Evolutionary conservation across 495 filamentous ascomycete genomes (phyloP).

Genomic region (Cairneyella variabilis): DNA sequence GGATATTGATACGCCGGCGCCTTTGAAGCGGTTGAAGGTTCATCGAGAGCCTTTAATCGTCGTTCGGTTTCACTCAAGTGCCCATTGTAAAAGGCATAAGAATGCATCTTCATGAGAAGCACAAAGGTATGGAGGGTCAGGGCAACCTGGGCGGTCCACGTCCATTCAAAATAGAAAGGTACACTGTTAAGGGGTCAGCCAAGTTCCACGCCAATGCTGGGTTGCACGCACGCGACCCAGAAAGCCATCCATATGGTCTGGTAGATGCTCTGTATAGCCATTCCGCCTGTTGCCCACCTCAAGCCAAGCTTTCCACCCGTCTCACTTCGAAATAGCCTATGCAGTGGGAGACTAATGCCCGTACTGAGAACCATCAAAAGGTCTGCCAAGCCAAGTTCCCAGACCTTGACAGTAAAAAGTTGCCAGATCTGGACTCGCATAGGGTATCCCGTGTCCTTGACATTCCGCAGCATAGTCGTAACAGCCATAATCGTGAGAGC

Average conservation of each 20-base stretch:
- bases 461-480: slow-evolving; percentile 83
- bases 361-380: slow-evolving; percentile 78
- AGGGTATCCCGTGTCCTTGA: slow-evolving; percentile 89
- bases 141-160: slow-evolving; percentile 91
- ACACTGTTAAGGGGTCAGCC: slow-evolving; percentile 44
- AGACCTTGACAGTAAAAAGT: slow-evolving; percentile 80
- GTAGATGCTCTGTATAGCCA: slow-evolving; percentile 75
- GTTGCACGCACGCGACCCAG: slow-evolving; percentile 71
- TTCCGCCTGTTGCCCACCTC: slow-evolving; percentile 72
- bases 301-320: slow-evolving; percentile 48
- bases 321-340: slow-evolving; percentile 57
- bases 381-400: slow-evolving; percentile 82
- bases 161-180: slow-evolving; percentile 87
- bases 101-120: slow-evolving; percentile 98
- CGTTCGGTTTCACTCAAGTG: slow-evolving; percentile 85
- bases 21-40: slow-evolving; percentile 64
- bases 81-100: slow-evolving; percentile 96
- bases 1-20: slow-evolving; percentile 75
- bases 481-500: slow-evolving; percentile 94
- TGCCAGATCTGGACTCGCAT: slow-evolving; percentile 81
- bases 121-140: slow-evolving; percentile 86
- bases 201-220: background rate
- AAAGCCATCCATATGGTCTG: slow-evolving; percentile 74
- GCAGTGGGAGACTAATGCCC: slow-evolving; percentile 66
- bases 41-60: slow-evolving; percentile 73